These are phyloP conservation scores for Hibiscus trionum DNA, from an alignment of 345 rosid species.

Conservation along the genomic window DNA sequence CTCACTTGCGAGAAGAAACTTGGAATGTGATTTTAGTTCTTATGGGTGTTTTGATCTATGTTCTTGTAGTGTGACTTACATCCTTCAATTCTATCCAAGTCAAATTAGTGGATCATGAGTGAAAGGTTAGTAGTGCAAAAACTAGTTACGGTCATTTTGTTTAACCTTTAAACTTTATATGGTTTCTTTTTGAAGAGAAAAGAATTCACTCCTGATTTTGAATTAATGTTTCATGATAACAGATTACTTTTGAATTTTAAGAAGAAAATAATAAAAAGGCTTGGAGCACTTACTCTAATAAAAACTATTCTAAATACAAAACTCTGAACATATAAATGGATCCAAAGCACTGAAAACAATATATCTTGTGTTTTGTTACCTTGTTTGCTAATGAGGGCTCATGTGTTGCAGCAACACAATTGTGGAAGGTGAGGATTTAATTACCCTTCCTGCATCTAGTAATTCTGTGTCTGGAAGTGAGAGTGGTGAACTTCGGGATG, in stretches of 20 bases:
- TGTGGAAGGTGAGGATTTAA: slow-evolving; percentile 49
- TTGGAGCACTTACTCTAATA: neutral
- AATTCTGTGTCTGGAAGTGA: slow-evolving; percentile 25
- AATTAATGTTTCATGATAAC: neutral
- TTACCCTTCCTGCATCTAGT: slow-evolving; percentile 25
- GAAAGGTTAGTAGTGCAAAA: neutral
- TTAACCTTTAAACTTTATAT: neutral
- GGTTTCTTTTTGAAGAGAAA: neutral
- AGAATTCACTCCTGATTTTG: neutral
- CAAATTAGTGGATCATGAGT: neutral
- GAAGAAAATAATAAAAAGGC: neutral
- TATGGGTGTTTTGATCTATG: slow-evolving; percentile 10
- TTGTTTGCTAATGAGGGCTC: neutral
- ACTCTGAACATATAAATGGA: neutral
- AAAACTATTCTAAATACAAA: neutral
- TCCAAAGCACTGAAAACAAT: neutral
- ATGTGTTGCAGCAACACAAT: neutral
- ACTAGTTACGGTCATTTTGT: neutral
- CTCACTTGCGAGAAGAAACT: neutral
- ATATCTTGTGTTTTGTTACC: too few species aligned
- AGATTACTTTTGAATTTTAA: neutral
- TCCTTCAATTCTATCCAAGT: slow-evolving; percentile 30
- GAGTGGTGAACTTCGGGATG: slow-evolving; percentile 23
- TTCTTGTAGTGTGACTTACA: slow-evolving; percentile 64
- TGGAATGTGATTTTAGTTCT: neutral